Base-by-base conservation (phyloP, 148 eudicot genomes). In the Fallopia convolvulus region DNA sequence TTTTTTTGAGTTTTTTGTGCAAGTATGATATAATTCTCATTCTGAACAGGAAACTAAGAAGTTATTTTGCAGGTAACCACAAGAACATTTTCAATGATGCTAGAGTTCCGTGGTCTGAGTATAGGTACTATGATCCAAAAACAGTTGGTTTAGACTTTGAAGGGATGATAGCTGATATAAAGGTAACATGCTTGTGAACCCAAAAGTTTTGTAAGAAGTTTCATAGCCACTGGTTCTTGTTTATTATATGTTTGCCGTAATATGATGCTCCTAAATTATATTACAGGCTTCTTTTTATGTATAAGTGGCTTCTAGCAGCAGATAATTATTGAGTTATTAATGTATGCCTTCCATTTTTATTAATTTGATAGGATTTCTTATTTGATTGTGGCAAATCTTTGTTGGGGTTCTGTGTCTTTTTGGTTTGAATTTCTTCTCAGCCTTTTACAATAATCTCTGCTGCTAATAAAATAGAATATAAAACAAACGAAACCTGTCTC, bases 71-170 rank as follows among this genome's bases (percentile, higher is more conserved):
- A 95, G 99, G 99, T 49, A 95, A 95, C 81, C 99, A 95, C 88
- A 92, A 92, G 80, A 95, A 89, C 79, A 92, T 95, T 75, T 91
- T 95, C 89, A 91, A 90, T 79, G 99, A 95, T 88, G 97, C 99
- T 42, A 81, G 88, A 85, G 97, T 95, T 81, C 96, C 97, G 41
- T 95, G 97, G 99, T 91, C 97, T 73, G 99, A 95, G 77, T 95
- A 92, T 84, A 86, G 90, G 71, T 95, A 95, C 76, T 95, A 89
- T 83, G 97, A 95, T 81, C 97, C 99, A 60, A 89, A 88, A 83
- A 95, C 97, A 77, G 90, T 95, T 72, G 99, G 99, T 72, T 81
- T 95, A 82, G 99, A 95, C 86, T 95, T 95, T 82, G 94, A 88
- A 76, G 99, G 99, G 73, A 95, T 95, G 99, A 86, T 95, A 77